Evolutionary conservation across 2,329 filamentous ascomycete genomes (phyloP).

Genomic region (Atkinsonella hypoxylon): DNA sequence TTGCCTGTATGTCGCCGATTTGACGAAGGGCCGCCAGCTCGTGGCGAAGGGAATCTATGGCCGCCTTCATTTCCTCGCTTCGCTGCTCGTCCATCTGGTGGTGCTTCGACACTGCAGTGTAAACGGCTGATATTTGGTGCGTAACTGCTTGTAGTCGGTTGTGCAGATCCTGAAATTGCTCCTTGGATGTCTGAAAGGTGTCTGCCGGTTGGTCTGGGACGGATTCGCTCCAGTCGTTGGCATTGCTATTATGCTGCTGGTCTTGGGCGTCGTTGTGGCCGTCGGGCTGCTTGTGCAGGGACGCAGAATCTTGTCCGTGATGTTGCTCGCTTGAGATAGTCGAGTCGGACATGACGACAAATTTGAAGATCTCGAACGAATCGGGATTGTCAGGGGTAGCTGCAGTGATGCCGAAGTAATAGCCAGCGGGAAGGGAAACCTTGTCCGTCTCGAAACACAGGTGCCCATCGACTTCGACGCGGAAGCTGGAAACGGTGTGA

Average conservation of each 20-base stretch:
- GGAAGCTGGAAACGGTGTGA: constrained; percentile 53
- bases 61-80: constrained; percentile 39
- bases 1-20: constrained; percentile 30
- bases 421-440: constrained; percentile 65
- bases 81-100: constrained; percentile 41
- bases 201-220: constrained; percentile 37
- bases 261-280: constrained; percentile 21
- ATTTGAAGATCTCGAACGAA: constrained; percentile 86
- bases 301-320: constrained; percentile 5
- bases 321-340: constrained; percentile 11
- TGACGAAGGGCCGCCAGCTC: constrained; percentile 34
- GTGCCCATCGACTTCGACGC: constrained; percentile 68
- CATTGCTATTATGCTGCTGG: constrained; percentile 16
- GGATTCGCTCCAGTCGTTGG: constrained; percentile 16
- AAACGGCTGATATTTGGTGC: constrained; percentile 54
- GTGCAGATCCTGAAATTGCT: constrained; percentile 75
- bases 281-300: constrained; percentile 15
- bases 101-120: constrained; percentile 41
- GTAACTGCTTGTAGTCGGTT: constrained; percentile 65
- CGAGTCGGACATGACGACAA: constrained; percentile 56
- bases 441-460: constrained; percentile 76
- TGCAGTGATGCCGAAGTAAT: constrained; percentile 78
- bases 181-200: constrained; percentile 34
- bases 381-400: constrained; percentile 85
- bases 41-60: constrained; percentile 34